Evolutionary conservation across 192 early-diverging fungal genomes (phyloP).

Genomic region (Entrophospora sp.): DNA sequence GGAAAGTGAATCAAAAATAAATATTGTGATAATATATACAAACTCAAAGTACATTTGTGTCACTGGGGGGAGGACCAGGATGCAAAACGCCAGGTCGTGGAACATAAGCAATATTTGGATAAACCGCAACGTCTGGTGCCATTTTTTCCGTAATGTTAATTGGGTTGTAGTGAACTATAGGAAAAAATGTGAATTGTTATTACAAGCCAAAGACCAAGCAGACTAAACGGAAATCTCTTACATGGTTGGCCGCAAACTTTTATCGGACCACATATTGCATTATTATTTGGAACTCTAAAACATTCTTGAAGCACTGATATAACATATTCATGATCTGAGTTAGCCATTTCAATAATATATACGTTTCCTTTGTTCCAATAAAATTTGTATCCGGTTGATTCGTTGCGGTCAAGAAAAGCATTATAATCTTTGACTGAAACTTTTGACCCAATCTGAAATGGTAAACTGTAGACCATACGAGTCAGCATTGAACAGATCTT

Average conservation of each 20-base stretch:
- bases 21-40: slow-evolving; percentile 15
- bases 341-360: slow-evolving; percentile 14
- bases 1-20: slow-evolving; percentile 4
- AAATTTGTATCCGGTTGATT: slow-evolving; percentile 7
- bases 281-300: slow-evolving; percentile 11
- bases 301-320: not conserved
- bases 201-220: slow-evolving; percentile 17
- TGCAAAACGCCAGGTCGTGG: not conserved
- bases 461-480: not conserved
- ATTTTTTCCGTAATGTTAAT: not conserved
- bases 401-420: slow-evolving; percentile 2
- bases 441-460: not conserved
- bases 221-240: slow-evolving; percentile 9
- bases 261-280: not conserved
- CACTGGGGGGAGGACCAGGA: slow-evolving; percentile 12
- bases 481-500: not conserved
- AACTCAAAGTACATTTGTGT: slow-evolving; percentile 11
- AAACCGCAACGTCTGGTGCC: not conserved
- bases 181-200: slow-evolving; percentile 9
- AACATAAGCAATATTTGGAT: not conserved
- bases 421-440: slow-evolving; percentile 11
- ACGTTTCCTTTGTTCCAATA: not conserved
- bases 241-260: not conserved
- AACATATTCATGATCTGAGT: not conserved
- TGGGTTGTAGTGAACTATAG: slow-evolving; percentile 11